Conservation (phyloP, 306 rosid genomes). For the Vigna hirtella region DNA sequence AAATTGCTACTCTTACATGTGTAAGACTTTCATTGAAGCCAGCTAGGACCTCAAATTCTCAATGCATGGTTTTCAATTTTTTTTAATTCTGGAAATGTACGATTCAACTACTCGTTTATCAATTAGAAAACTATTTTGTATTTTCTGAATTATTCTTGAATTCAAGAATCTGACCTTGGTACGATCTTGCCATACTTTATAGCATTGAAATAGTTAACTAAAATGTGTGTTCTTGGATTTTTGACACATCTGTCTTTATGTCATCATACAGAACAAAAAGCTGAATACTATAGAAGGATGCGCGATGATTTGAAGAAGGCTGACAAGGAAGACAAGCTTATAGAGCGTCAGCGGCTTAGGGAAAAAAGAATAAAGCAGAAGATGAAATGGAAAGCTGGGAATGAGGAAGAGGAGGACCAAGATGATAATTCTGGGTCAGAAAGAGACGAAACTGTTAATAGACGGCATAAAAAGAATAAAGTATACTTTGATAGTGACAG, state of each 20-base stretch:
- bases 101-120: background rate
- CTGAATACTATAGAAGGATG: constrained; percentile 72
- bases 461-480: constrained; percentile 62
- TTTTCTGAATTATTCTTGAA: constrained; percentile 34
- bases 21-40: constrained; percentile 8
- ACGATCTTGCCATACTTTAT: background rate
- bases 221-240: background rate
- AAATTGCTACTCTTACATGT: constrained; percentile 12
- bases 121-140: background rate
- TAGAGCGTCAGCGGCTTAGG: constrained; percentile 69
- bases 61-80: too few species aligned
- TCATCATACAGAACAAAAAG: constrained; percentile 63
- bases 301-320: constrained; percentile 75
- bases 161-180: constrained; percentile 6
- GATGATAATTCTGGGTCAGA: constrained; percentile 63
- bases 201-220: background rate
- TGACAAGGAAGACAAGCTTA: constrained; percentile 81
- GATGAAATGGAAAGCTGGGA: constrained; percentile 69
- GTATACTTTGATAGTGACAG: constrained; percentile 62
- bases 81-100: background rate
- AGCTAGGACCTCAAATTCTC: background rate
- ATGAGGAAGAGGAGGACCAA: constrained; percentile 49
- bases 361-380: constrained; percentile 74
- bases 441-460: constrained; percentile 46
- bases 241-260: background rate